Evolutionary conservation across 1,139 yeast genomes (phyloP).

Genomic region (Blastobotrys elegans): DNA sequence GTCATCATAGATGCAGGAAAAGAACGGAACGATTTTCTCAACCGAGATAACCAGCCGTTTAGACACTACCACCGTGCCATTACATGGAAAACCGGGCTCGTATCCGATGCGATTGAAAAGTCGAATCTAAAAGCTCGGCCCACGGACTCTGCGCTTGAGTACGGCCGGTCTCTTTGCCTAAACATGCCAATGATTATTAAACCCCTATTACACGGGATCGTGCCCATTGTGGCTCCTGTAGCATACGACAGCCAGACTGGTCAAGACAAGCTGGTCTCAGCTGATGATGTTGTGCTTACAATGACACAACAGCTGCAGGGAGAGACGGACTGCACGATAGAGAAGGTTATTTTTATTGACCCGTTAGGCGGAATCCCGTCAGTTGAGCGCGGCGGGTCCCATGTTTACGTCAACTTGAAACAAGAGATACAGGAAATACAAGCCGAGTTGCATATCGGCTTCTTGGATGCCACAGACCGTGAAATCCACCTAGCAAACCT

Average conservation of each 20-base stretch:
- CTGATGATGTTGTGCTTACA: constrained; percentile 36
- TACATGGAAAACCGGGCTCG: constrained; percentile 23
- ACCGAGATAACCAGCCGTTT: constrained; percentile 20
- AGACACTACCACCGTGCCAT: constrained; percentile 22
- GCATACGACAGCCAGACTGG: constrained; percentile 42
- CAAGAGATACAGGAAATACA: constrained; percentile 72
- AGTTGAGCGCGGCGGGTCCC: constrained; percentile 62
- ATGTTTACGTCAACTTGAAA: constrained; percentile 76
- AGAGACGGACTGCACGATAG: constrained; percentile 48
- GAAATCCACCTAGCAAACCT: constrained; percentile 54
- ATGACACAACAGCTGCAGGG: constrained; percentile 35
- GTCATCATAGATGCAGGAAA: constrained; percentile 37
- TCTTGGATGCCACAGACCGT: constrained; percentile 40
- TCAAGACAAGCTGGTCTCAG: constrained; percentile 37
- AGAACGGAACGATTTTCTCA: constrained; percentile 29
- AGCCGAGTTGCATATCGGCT: constrained; percentile 47
- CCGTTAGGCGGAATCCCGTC: constrained; percentile 88
- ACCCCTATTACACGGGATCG: constrained; percentile 40
- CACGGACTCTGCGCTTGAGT: constrained; percentile 36
- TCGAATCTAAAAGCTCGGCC: constrained; percentile 27
- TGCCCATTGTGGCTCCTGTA: constrained; percentile 62
- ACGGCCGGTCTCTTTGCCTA: constrained; percentile 16
- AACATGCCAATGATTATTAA: constrained; percentile 33
- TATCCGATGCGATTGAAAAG: constrained; percentile 25
- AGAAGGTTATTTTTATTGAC: constrained; percentile 76